Evolutionary conservation across 306 rosid species (phyloP).

Genomic region (Sphenostylis stenocarpa): DNA sequence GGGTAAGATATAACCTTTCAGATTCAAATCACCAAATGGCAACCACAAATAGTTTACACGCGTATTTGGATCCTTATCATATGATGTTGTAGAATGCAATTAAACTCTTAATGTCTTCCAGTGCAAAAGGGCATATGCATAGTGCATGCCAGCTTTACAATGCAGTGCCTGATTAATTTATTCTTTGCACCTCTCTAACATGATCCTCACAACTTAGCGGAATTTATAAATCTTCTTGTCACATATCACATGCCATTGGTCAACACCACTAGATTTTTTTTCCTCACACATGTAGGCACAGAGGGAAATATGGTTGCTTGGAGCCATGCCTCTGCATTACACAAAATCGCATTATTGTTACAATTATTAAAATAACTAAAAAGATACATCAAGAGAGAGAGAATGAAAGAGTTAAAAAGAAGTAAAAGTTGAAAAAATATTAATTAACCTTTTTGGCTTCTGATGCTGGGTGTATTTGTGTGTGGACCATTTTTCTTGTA

Average conservation of each 20-base stretch:
- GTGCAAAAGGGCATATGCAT: conserved; percentile 19
- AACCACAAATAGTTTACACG: not conserved
- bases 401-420: not conserved
- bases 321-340: not conserved
- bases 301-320: not conserved
- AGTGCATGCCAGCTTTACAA: conserved; percentile 42
- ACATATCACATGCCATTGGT: not conserved
- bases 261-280: not conserved
- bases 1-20: not conserved
- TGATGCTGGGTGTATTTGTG: no score
- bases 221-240: not conserved
- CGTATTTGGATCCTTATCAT: conserved; percentile 23
- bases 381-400: not conserved
- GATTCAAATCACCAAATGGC: not conserved
- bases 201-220: not conserved
- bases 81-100: not conserved
- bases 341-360: not conserved
- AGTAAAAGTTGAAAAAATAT: not conserved
- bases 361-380: not conserved
- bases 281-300: not conserved
- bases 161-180: conserved; percentile 13
- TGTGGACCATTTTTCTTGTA: conserved; percentile 8
- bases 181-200: not conserved
- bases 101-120: conserved; percentile 22
- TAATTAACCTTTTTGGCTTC: not conserved